Conservation (phyloP, 2,329 filamentous ascomycete species). For the Phoma sp. region DNA sequence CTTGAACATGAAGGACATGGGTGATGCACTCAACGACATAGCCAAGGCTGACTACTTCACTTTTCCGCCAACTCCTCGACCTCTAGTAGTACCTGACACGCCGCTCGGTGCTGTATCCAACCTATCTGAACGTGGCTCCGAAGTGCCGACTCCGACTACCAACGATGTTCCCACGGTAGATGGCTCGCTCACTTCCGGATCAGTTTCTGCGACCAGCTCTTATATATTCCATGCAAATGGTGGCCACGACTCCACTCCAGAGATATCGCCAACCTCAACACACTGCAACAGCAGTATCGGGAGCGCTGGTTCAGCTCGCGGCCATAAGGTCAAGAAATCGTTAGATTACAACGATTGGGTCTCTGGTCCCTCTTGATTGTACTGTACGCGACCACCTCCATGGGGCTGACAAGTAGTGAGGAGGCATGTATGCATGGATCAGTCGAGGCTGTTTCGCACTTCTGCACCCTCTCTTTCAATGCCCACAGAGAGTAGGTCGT, state of each 20-base stretch:
- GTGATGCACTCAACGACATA: not conserved
- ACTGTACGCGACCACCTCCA: not conserved
- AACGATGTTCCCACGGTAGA: slow-evolving; percentile 68
- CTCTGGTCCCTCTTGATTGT: slow-evolving; percentile 15
- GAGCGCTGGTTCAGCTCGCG: not conserved
- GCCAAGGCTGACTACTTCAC: slow-evolving; percentile 2
- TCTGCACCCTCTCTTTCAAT: not conserved
- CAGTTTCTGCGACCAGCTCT: slow-evolving; percentile 93
- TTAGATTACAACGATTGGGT: slow-evolving; percentile 18
- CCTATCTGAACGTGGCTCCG: slow-evolving; percentile 21
- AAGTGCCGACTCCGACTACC: slow-evolving; percentile 10
- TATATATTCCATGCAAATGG: slow-evolving; percentile 88
- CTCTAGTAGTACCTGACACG: not conserved
- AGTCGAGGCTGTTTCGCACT: slow-evolving; percentile 37
- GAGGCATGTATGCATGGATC: slow-evolving; percentile 39
- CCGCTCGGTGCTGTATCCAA: slow-evolving; percentile 11
- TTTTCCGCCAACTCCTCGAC: not conserved
- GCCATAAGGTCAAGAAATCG: slow-evolving; percentile 26
- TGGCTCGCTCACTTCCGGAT: slow-evolving; percentile 88
- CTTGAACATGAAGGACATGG: slow-evolving; percentile 10
- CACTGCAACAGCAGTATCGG: slow-evolving; percentile 23
- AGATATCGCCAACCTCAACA: not conserved
- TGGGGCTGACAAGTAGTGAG: slow-evolving; percentile 16
- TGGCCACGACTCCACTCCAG: slow-evolving; percentile 56
- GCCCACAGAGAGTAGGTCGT: not conserved